Conservation (phyloP, 1,284 basidiomycete genomes). For the Ceratorhiza oryzae-sativae region DNA sequence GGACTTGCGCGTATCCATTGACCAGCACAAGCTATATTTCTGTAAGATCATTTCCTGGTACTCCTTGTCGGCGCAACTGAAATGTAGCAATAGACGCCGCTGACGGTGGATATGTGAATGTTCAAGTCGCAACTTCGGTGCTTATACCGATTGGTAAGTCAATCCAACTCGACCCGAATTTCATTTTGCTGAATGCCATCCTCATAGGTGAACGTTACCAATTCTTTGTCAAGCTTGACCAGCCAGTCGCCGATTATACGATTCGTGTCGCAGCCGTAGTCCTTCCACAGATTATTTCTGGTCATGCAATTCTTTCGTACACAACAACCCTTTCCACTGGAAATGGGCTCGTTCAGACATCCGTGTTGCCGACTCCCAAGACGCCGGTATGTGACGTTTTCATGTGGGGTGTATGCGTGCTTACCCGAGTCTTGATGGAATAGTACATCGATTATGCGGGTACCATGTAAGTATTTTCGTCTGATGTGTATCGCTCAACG, state of each 20-base stretch:
- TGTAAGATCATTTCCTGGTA: neutral
- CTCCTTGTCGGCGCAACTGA: neutral
- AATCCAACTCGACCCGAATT: neutral
- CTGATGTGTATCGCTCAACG: neutral
- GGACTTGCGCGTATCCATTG: constrained; percentile 28
- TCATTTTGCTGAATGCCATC: neutral
- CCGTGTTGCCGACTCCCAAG: neutral
- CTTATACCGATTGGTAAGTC: constrained; percentile 34
- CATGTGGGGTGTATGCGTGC: neutral
- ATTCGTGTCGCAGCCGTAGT: constrained; percentile 38
- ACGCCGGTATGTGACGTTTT: neutral
- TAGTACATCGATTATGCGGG: constrained; percentile 27
- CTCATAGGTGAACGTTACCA: constrained; percentile 36
- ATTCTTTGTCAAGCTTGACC: constrained; percentile 40
- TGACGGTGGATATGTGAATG: constrained; percentile 29
- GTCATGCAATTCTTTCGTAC: constrained; percentile 37
- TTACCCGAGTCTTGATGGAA: neutral
- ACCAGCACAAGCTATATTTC: constrained; percentile 26
- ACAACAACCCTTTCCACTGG: neutral
- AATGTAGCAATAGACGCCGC: constrained; percentile 8
- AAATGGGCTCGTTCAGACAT: constrained; percentile 6
- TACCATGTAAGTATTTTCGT: neutral
- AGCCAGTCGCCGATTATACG: constrained; percentile 35
- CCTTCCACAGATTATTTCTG: constrained; percentile 38
- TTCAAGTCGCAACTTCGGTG: constrained; percentile 28